These are phyloP conservation scores for Coniochaeta sp. DNA, from an alignment of 2,329 filamentous ascomycete genomes.

Conservation along the genomic window DNA sequence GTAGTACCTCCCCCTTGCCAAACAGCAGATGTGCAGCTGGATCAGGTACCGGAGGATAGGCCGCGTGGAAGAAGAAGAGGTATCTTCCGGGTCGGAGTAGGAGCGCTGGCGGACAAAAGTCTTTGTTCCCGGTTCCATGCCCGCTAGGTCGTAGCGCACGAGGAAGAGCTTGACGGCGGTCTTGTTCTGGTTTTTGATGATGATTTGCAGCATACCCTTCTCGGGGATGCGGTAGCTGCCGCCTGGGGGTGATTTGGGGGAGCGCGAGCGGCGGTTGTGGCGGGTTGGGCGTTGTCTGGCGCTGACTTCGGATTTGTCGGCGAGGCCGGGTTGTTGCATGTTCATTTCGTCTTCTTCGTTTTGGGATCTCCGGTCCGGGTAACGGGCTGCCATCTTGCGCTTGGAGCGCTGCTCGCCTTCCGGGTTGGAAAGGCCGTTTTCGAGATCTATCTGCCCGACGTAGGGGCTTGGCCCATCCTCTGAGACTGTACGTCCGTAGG, in stretches of 20 bases:
- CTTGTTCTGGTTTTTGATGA: conserved; percentile 98
- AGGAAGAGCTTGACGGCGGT: conserved; percentile 95
- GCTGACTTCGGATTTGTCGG: conserved; percentile 9
- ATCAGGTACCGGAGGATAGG: conserved; percentile 83
- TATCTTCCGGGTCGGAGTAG: conserved; percentile 56
- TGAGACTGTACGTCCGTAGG: conserved; percentile 52
- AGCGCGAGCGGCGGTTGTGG: conserved; percentile 50
- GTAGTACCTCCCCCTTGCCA: conserved; percentile 75
- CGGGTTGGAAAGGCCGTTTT: conserved; percentile 61
- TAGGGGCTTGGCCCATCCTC: conserved; percentile 93
- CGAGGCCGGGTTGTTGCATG: conserved; percentile 13
- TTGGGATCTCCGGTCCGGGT: conserved; percentile 25
- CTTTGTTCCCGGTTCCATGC: conserved; percentile 91
- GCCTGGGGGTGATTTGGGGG: conserved; percentile 60
- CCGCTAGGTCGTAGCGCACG: conserved; percentile 83
- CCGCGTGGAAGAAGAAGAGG: conserved; percentile 39
- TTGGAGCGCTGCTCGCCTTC: conserved; percentile 40
- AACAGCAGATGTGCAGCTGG: conserved; percentile 88
- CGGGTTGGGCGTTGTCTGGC: conserved; percentile 22
- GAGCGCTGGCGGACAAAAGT: conserved; percentile 93
- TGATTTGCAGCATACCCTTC: conserved; percentile 89
- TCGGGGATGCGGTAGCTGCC: conserved; percentile 92
- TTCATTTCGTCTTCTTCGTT: conserved; percentile 20
- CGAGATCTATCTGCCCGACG: conserved; percentile 85
- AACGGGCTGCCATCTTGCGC: conserved; percentile 40